These are phyloP conservation scores for Auricularia sp. DNA, from an alignment of 768 basidiomycete species.

Conservation along the genomic window DNA sequence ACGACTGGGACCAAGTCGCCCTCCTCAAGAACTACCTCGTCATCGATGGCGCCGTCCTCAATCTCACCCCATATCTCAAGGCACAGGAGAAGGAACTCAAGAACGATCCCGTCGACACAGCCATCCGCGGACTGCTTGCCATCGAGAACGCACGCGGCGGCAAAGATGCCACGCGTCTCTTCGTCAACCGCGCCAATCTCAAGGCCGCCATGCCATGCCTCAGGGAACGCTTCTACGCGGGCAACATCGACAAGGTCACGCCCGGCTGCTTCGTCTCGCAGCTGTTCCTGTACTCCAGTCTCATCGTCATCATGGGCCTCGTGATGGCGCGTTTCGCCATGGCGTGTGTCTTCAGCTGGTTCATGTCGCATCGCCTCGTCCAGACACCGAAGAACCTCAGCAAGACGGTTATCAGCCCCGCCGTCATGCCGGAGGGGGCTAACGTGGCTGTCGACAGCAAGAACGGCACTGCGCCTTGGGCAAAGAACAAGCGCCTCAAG, in stretches of 20 bases:
- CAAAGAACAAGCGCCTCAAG: constrained; percentile 48
- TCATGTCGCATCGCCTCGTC: constrained; percentile 73
- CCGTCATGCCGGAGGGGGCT: constrained; percentile 93
- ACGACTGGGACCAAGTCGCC: constrained; percentile 84
- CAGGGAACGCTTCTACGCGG: constrained; percentile 76
- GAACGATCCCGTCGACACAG: constrained; percentile 69
- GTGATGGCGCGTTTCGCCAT: constrained; percentile 88
- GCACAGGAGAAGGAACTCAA: constrained; percentile 59
- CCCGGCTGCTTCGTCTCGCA: constrained; percentile 91
- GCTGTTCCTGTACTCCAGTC: constrained; percentile 79
- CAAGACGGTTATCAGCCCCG: constrained; percentile 81
- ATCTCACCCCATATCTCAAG: constrained; percentile 76
- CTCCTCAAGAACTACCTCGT: constrained; percentile 68
- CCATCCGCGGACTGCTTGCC: constrained; percentile 64
- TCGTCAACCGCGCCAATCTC: constrained; percentile 60
- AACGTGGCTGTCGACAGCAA: constrained; percentile 87
- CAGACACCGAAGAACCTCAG: constrained; percentile 69
- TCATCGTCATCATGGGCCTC: constrained; percentile 84
- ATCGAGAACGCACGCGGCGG: constrained; percentile 43
- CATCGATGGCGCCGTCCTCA: constrained; percentile 87
- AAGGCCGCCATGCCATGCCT: constrained; percentile 69
- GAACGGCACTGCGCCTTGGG: constrained; percentile 93
- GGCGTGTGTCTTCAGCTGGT: constrained; percentile 98
- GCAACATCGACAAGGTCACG: constrained; percentile 92
- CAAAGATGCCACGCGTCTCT: constrained; percentile 84